Base-by-base conservation (phyloP, 352 stramenopile genomes). In the Globisporangium rhizosaccharum region DNA sequence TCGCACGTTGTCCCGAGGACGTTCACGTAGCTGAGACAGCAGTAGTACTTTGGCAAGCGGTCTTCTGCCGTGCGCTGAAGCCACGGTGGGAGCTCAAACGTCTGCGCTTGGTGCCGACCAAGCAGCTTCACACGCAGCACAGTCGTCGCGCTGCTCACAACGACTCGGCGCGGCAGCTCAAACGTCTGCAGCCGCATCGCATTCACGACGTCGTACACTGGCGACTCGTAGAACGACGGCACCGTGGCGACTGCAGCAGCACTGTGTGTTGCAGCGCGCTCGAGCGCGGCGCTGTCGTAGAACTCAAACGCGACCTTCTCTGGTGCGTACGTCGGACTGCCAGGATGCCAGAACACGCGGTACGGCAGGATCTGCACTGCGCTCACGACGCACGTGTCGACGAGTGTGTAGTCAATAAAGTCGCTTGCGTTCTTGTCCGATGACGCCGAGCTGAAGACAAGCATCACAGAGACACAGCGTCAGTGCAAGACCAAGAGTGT, bases 1-100 rank as follows among this genome's bases (percentile, higher is more conserved):
- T 65, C 66, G 63, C 62, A 83, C 8, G 63, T 65, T 23, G 86
- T 57, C 2, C 82, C 82, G 8, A 84, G 57, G 20, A 81, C 78
- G 39, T 86, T 85, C 42, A 93, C 79, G 56, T 88, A 85, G 60
- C 83, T 93, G 9, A 93, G 30, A 56, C 83, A 92, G 57, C 79
- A 87, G 55, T 91, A 92, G 39, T 88, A 92, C 54, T 91, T 90
- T 11, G 81, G 83, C 51, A 63, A 53, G 41, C 60, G 68, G 47
- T 87, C 72, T 44, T 79, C 70, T 7, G 73, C 49, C 11, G 63
- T 71, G 14, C 57, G 53, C 48, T 85, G 68, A 51, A 87, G 66
- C 67, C 65, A 71, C 25, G 67, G 58, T 8, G 82, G 79, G 30
- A 92, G 57, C 57, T 88, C 74, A 56, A 88, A 91, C 2, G 81